These are phyloP conservation scores for Rhizophagus prolifer DNA, from an alignment of 192 early-diverging fungal species.

Conservation along the genomic window DNA sequence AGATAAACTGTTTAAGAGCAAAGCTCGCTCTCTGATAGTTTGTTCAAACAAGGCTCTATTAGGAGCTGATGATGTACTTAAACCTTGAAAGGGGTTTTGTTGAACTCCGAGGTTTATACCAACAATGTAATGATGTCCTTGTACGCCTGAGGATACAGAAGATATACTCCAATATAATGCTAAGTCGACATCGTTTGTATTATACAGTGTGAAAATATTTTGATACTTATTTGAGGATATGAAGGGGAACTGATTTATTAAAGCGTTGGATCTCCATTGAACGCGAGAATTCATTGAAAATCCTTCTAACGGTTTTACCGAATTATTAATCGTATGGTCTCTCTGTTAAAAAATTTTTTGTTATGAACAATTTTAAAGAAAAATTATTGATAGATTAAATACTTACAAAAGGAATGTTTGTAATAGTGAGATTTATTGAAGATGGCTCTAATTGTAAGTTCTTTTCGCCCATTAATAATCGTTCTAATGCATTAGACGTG, in stretches of 20 bases:
- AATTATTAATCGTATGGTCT: slow-evolving; percentile 53
- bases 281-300: slow-evolving; percentile 71
- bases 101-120: slow-evolving; percentile 88
- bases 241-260: slow-evolving; percentile 66
- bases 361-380: background rate
- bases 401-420: slow-evolving; percentile 53
- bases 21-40: slow-evolving; percentile 65
- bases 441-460: slow-evolving; percentile 40
- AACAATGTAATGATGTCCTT: slow-evolving; percentile 90
- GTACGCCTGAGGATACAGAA: slow-evolving; percentile 18
- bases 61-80: slow-evolving; percentile 42
- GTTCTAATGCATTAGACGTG: slow-evolving; percentile 46
- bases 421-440: slow-evolving; percentile 45
- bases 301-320: slow-evolving; percentile 61
- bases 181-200: slow-evolving; percentile 86
- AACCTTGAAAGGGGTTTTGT: slow-evolving; percentile 64
- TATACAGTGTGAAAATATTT: slow-evolving; percentile 76
- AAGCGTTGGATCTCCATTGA: slow-evolving; percentile 65
- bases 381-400: slow-evolving; percentile 30
- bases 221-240: slow-evolving; percentile 60
- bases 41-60: slow-evolving; percentile 65
- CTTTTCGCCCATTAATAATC: slow-evolving; percentile 45
- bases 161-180: slow-evolving; percentile 78
- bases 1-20: slow-evolving; percentile 62
- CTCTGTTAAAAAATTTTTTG: slow-evolving; percentile 37